Base-by-base conservation (phyloP, 164 flowering plant species). In the Pachysandra terminalis region DNA sequence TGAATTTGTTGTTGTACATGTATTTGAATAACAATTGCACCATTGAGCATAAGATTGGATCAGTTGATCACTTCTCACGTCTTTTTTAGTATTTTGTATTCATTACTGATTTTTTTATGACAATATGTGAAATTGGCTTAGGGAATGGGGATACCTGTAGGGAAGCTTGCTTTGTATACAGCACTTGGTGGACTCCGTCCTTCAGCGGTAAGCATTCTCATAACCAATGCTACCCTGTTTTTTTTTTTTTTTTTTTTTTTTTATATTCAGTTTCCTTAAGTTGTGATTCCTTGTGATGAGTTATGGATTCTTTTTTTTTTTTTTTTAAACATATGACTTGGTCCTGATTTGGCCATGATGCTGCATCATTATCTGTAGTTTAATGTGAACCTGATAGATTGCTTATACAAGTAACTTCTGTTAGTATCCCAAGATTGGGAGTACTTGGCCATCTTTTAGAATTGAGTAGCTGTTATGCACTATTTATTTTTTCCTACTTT, bases 101-200 rank as follows among this genome's bases (percentile, higher is more conserved):
- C 23, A 21, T 56, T 52, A 23, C 52, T 37, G 25, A 23, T 52
- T n/a, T n/a, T n/a, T n/a, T n/a, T n/a, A 26, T 61, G 52, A 9
- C 5, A 52, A 32, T 65, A 17, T 26, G 64, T 69, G n/a, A n/a
- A n/a, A 63, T 79, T 67, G 60, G 72, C 55, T 26, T 77, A 93
- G 97, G 98, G 98, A 8, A 93, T 93, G 98, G 98, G 98, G 12
- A 93, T 93, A 63, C 98, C 98, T 51, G 98, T 90, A 2, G 97
- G 98, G 21, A 93, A 90, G 69, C 79, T 93, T 61, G 68, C 98
- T 64, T 67, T 92, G 40, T 92, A 92, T 78, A 84, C 98, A 12
- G 96, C 96, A 41, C 94, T 92, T 65, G 97, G 97, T 59, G 96
- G 98, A 23, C 63, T 93, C 73, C 93, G 95, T 71, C 98, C 96